Evolutionary conservation across 1,139 yeast genomes (phyloP), one percentile per base, ranked within the genome.

Genomic region (Taphrina populina): DNA sequence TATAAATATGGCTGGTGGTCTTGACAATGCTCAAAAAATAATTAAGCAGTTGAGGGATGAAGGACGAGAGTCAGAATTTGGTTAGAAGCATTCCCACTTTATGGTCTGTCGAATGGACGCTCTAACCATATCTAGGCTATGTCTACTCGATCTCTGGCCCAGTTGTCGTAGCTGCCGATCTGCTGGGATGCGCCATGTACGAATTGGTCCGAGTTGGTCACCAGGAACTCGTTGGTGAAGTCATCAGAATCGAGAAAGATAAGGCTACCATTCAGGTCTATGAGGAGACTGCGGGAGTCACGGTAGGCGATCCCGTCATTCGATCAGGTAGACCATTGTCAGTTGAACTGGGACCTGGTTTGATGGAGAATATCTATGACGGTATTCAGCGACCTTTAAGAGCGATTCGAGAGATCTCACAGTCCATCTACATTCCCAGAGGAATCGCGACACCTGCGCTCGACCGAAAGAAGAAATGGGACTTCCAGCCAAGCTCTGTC

Each of bases 131-230:
- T 2, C 26, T 21, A 49, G 49, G 51, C 20, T 44, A 58, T 35
- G 55, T 52, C 41, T 56, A 54, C 33, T 52, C 58, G 43, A 41
- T 58, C 30, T 55, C 57, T n/a, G 52, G 58, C 20, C 59, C 59
- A 10, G 98, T 92, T 67, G 85, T 92, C 55, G 83, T 94, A 54
- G 98, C 98, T 47, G 98, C 92, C 73, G 85, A 92, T 75, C 88
- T 92, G 96, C 84, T 88, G 74, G 98, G 98, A 62, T 87, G 96
- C 80, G 96, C 97, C 66, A 92, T 92, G 99, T 88, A 92, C 78
- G 99, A 92, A 72, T 79, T 92, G 73, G 77, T 62, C 44, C 35
- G 64, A 72, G 98, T 92, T 62, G 98, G 99, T 64, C 97, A 92
- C 71, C 95, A 88, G 66, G 88, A 80, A 71, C 79, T 92, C 70